These are phyloP conservation scores for Mortierella sp. DNA, from an alignment of 371 early-diverging fungal genomes.

Conservation along the genomic window DNA sequence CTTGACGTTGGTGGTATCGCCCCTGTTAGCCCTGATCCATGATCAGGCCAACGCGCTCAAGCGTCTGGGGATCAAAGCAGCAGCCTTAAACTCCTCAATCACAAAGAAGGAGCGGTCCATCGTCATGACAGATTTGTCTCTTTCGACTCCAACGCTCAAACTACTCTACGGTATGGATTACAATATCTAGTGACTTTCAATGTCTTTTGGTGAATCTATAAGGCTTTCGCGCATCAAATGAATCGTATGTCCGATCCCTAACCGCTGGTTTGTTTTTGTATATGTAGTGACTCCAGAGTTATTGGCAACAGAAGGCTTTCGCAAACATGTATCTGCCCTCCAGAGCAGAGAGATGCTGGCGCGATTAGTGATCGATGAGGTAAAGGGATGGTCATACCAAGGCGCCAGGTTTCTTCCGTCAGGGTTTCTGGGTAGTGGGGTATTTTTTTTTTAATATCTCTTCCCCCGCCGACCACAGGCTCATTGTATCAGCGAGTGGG, in stretches of 20 bases:
- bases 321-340: conserved; percentile 62
- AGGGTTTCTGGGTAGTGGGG: too few species aligned
- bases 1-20: conserved; percentile 86
- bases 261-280: too few species aligned
- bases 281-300: conserved; percentile 85
- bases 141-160: conserved; percentile 40
- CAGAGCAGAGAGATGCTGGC: conserved; percentile 58
- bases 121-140: conserved; percentile 19
- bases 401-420: not conserved
- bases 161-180: conserved; percentile 68
- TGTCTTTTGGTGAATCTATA: not conserved
- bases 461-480: conserved; percentile 10
- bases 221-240: not conserved
- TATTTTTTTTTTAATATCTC: too few species aligned
- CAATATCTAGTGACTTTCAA: not conserved
- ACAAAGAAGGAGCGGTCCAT: conserved; percentile 55
- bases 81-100: conserved; percentile 68
- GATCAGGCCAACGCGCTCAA: conserved; percentile 83
- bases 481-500: conserved; percentile 52
- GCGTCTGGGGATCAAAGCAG: conserved; percentile 72
- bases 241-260: too few species aligned
- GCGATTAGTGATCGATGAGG: conserved; percentile 90
- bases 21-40: conserved; percentile 85
- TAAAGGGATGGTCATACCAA: not conserved
- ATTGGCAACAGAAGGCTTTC: conserved; percentile 73